phyloP scores from a whole-genome alignment of 495 filamentous ascomycete genomes.

The Neurospora sp. region DNA sequence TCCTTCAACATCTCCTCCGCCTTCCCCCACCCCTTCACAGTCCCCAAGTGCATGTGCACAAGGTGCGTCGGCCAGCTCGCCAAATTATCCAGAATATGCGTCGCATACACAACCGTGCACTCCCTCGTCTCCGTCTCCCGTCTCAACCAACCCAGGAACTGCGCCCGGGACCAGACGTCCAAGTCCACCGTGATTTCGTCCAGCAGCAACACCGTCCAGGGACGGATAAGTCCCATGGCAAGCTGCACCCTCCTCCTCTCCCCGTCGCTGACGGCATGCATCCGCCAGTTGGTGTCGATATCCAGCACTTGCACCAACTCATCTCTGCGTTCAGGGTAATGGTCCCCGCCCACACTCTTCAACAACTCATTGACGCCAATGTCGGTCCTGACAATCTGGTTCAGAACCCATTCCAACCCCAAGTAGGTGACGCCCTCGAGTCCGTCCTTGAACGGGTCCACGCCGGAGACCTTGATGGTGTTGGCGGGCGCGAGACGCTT shows the following conservation, averaged over 20 bases:
- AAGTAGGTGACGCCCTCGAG: conserved; percentile 94
- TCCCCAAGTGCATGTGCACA: conserved; percentile 85
- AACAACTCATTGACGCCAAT: conserved; percentile 84
- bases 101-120: conserved; percentile 95
- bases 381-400: conserved; percentile 89
- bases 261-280: conserved; percentile 90
- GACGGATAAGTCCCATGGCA: conserved; percentile 89
- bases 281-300: conserved; percentile 83
- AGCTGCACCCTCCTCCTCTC: conserved; percentile 88
- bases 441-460: conserved; percentile 82
- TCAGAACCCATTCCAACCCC: conserved; percentile 97
- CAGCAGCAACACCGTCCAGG: conserved; percentile 81
- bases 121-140: conserved; percentile 69
- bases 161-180: conserved; percentile 70
- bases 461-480: conserved; percentile 63
- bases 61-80: conserved; percentile 90
- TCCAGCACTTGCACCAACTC: conserved; percentile 83
- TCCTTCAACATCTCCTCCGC: conserved; percentile 41
- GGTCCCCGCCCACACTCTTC: conserved; percentile 73
- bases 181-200: conserved; percentile 98
- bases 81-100: conserved; percentile 90
- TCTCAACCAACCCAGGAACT: conserved; percentile 82
- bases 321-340: conserved; percentile 69
- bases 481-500: conserved; percentile 76
- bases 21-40: conserved; percentile 72